Percentiles rank a stretch among this genome's conserved stretches.
Evolutionary conservation across 2,329 filamentous ascomycete species (phyloP).

Genomic region (Ophiocordyceps unilateralis): DNA sequence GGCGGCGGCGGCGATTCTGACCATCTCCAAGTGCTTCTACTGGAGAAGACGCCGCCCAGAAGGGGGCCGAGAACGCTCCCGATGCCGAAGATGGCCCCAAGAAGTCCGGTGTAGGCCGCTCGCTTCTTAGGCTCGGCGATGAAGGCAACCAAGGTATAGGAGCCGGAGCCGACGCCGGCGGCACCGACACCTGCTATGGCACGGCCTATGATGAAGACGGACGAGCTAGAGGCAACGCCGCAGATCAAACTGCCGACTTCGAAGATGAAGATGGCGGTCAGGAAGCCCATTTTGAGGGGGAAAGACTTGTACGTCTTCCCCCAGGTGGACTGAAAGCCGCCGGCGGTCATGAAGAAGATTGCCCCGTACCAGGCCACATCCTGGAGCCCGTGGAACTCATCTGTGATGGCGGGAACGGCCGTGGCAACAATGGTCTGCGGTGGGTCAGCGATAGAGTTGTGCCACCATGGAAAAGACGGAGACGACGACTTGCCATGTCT

Average conservation of each 20-base stretch:
- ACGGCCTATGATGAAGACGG: constrained; percentile 15
- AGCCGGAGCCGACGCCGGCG: constrained; percentile 29
- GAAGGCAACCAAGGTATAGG: constrained; percentile 32
- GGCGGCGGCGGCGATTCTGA: no score
- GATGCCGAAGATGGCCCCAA: constrained; percentile 18
- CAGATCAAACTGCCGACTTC: constrained; percentile 26
- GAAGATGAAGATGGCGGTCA: constrained; percentile 19
- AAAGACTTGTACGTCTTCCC: constrained; percentile 20
- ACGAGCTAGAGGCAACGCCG: constrained; percentile 16
- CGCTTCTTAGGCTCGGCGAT: constrained; percentile 17
- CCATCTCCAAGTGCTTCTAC: constrained; percentile 20
- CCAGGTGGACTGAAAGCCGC: constrained; percentile 7
- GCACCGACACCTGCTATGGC: constrained; percentile 26
- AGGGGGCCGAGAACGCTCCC: constrained; percentile 19
- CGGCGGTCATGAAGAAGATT: constrained; percentile 18
- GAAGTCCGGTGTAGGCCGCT: constrained; percentile 19
- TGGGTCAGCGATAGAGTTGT: not conserved
- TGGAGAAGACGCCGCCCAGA: constrained; percentile 19
- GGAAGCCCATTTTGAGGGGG: constrained; percentile 18
- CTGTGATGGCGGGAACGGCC: constrained; percentile 24
- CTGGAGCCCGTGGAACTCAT: constrained; percentile 16
- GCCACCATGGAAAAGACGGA: not conserved
- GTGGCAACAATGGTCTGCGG: constrained; percentile 22
- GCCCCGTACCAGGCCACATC: constrained; percentile 31
- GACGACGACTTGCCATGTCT: not conserved